These are phyloP conservation scores for Penicillium paradoxum DNA, from an alignment of 495 filamentous ascomycete species.

Conservation along the genomic window DNA sequence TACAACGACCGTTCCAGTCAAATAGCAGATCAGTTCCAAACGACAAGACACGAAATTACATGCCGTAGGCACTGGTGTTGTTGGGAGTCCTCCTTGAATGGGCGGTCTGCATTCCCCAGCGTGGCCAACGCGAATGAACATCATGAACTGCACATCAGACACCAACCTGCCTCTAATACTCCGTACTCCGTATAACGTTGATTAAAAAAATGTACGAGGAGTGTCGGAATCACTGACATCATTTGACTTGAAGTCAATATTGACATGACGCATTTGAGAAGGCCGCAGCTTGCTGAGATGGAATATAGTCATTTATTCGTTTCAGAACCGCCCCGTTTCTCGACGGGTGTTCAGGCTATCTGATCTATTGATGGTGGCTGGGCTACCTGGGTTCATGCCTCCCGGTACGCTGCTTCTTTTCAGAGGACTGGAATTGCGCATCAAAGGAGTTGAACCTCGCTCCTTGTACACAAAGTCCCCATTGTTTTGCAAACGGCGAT, in stretches of 20 bases:
- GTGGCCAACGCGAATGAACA: constrained; percentile 11
- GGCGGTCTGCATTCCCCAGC: constrained; percentile 11
- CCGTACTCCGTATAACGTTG: constrained; percentile 5
- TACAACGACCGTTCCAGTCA: not conserved
- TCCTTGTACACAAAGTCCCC: constrained; percentile 40
- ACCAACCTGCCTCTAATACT: constrained; percentile 2
- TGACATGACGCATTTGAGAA: constrained; percentile 5
- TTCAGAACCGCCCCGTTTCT: constrained; percentile 38
- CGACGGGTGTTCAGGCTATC: constrained; percentile 25
- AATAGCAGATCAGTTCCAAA: not conserved
- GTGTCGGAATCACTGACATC: not conserved
- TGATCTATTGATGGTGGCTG: constrained; percentile 22
- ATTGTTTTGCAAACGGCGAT: constrained; percentile 32
- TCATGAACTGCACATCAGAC: not conserved
- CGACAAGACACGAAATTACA: not conserved
- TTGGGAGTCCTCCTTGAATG: not conserved
- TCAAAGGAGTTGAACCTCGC: constrained; percentile 32
- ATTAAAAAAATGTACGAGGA: constrained; percentile 12
- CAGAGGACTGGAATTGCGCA: constrained; percentile 37
- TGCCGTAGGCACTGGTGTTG: not conserved
- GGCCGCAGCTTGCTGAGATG: not conserved
- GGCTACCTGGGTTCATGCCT: constrained; percentile 22
- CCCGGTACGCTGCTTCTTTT: constrained; percentile 42
- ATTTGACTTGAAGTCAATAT: not conserved
- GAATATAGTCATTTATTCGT: constrained; percentile 10